Percentiles rank a stretch among this genome's conserved stretches.
phyloP scores from a whole-genome alignment of 257 asterid species.

The Dorcoceras hygrometricum region DNA sequence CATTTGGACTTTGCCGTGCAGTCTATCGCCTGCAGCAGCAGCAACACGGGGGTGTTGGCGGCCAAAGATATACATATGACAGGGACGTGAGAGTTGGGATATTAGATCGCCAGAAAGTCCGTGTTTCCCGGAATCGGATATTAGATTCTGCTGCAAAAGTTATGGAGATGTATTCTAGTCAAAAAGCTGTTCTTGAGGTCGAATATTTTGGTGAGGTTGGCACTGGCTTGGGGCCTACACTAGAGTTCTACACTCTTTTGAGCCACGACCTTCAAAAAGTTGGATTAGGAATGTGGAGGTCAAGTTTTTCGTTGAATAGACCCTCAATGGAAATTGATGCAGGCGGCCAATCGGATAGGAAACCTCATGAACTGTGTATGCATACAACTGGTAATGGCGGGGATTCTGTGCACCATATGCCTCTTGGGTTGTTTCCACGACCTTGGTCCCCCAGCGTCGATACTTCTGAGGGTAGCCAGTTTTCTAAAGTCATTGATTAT shows the following conservation, averaged over 20 bases:
- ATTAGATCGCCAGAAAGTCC: constrained; percentile 94
- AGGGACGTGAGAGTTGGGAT: constrained; percentile 88
- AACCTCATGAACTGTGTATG: constrained; percentile 17
- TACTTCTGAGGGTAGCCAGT: constrained; percentile 57
- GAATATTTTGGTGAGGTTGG: constrained; percentile 99
- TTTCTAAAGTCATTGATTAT: constrained; percentile 66
- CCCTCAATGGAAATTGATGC: constrained; percentile 59
- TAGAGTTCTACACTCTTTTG: constrained; percentile 90
- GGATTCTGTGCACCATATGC: constrained; percentile 65
- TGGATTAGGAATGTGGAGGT: constrained; percentile 91
- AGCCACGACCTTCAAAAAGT: constrained; percentile 92
- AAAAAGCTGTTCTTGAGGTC: constrained; percentile 96
- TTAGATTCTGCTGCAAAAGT: constrained; percentile 96
- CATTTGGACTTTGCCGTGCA: constrained; percentile 95
- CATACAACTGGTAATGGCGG: constrained; percentile 32
- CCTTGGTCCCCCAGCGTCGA: constrained; percentile 81
- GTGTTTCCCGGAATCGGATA: constrained; percentile 88
- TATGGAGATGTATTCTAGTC: constrained; percentile 98
- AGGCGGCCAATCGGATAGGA: constrained; percentile 31
- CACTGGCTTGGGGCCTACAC: constrained; percentile 96
- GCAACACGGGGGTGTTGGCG: constrained; percentile 97
- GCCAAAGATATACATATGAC: constrained; percentile 71
- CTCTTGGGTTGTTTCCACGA: constrained; percentile 93
- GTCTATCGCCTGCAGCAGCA: constrained; percentile 93
- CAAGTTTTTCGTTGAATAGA: constrained; percentile 36